These are phyloP conservation scores for Porcisia deanei DNA, from an alignment of 208 protist species.

Conservation along the genomic window DNA sequence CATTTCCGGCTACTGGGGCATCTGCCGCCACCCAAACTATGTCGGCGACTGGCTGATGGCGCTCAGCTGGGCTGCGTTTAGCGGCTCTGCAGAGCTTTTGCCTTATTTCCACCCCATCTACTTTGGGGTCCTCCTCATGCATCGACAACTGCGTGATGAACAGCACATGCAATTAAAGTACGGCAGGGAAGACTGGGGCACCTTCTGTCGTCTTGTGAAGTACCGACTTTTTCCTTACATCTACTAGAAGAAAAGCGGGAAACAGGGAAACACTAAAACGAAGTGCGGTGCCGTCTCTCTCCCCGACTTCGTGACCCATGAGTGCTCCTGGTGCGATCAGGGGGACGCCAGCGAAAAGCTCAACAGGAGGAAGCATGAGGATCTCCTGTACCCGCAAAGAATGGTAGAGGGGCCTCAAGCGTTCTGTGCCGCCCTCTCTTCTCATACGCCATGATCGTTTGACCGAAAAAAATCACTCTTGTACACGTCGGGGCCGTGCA, in stretches of 20 bases:
- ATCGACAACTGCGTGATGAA: constrained; percentile 94
- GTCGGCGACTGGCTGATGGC: constrained; percentile 94
- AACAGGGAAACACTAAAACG: background rate
- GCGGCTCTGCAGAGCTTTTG: constrained; percentile 60
- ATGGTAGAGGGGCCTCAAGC: background rate
- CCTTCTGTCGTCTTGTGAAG: constrained; percentile 90
- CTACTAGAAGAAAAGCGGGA: constrained; percentile 40
- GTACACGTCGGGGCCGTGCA: no score
- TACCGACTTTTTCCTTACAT: constrained; percentile 92
- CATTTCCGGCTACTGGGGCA: constrained; percentile 95
- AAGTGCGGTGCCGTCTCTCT: background rate
- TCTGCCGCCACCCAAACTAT: constrained; percentile 97
- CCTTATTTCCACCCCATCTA: constrained; percentile 96
- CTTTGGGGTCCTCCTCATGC: constrained; percentile 92
- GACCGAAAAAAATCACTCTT: background rate
- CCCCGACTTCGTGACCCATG: no score
- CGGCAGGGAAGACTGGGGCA: constrained; percentile 87
- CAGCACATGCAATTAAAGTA: constrained; percentile 92
- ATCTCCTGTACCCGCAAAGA: background rate
- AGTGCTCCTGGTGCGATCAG: background rate
- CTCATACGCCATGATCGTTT: background rate
- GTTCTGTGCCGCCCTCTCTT: no score
- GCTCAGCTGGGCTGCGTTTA: constrained; percentile 65
- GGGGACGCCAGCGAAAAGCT: background rate
- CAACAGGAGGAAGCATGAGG: background rate